Conservation (phyloP, 139 green algal species). For the Zygnema cylindricum region DNA sequence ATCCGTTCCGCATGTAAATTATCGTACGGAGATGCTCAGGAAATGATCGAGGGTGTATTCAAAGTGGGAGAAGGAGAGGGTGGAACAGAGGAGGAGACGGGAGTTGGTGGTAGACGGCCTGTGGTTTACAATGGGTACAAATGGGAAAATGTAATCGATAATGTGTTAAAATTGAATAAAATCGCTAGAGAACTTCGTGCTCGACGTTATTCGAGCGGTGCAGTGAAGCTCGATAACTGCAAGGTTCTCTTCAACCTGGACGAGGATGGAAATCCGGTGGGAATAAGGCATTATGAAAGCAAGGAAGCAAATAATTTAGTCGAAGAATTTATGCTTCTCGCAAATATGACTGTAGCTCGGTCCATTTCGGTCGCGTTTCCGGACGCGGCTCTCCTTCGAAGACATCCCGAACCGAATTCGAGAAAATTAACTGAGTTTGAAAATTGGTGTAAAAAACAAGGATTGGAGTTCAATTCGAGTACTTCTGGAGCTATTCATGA, state of each 20-base stretch:
- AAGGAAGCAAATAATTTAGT: conserved; percentile 88
- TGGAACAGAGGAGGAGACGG: background rate
- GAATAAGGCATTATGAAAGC: conserved; percentile 30
- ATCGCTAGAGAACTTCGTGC: conserved; percentile 68
- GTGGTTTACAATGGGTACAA: conserved; percentile 67
- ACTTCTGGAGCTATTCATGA: conserved; percentile 33
- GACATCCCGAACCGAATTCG: conserved; percentile 62
- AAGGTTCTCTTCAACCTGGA: conserved; percentile 83
- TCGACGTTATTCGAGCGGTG: conserved; percentile 50
- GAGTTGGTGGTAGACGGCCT: background rate
- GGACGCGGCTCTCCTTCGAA: conserved; percentile 61
- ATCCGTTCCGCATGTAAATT: conserved; percentile 86
- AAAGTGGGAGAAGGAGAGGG: background rate
- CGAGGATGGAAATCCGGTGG: conserved; percentile 55
- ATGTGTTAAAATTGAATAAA: conserved; percentile 74
- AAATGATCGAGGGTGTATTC: conserved; percentile 77
- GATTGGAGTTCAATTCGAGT: conserved; percentile 52
- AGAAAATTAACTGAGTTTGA: conserved; percentile 61
- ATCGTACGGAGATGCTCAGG: conserved; percentile 85
- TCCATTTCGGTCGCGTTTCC: conserved; percentile 79
- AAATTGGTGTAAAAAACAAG: conserved; percentile 33
- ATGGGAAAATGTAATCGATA: conserved; percentile 78
- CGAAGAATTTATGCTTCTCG: conserved; percentile 98
- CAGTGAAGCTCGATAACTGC: conserved; percentile 79
- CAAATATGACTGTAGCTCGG: conserved; percentile 84